These are phyloP conservation scores for Chalciporus piperatoides DNA, from an alignment of 1,284 basidiomycete species.

Conservation along the genomic window DNA sequence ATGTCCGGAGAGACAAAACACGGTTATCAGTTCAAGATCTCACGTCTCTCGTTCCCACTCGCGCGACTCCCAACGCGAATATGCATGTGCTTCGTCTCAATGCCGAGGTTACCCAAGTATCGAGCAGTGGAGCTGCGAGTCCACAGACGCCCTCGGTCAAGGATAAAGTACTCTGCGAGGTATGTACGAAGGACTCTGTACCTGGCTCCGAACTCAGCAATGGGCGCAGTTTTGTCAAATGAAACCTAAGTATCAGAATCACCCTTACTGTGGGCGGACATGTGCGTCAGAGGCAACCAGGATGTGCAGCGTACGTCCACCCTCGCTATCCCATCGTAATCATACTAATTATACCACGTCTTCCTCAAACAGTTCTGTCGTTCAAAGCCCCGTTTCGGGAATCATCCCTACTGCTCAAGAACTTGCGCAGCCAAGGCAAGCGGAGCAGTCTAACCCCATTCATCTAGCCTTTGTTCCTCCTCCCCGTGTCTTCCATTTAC, in stretches of 20 bases:
- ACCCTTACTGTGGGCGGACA: conserved; percentile 58
- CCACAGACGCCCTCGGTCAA: conserved; percentile 7
- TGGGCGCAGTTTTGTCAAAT: conserved; percentile 48
- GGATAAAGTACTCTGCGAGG: conserved; percentile 32
- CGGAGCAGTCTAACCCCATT: conserved; percentile 15
- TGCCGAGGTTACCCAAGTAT: neutral
- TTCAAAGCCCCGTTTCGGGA: conserved; percentile 32
- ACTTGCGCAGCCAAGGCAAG: conserved; percentile 30
- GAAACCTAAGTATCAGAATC: conserved; percentile 50
- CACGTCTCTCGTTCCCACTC: conserved; percentile 21
- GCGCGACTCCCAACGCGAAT: neutral
- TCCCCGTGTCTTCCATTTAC: neutral
- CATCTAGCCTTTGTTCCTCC: neutral
- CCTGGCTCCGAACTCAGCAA: neutral
- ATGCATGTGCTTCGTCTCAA: conserved; percentile 5
- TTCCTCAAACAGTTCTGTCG: conserved; percentile 26
- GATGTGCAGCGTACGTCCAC: conserved; percentile 26
- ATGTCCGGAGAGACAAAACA: conserved; percentile 26
- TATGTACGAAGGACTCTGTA: conserved; percentile 12
- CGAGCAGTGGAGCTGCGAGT: conserved; percentile 1
- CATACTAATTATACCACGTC: conserved; percentile 8
- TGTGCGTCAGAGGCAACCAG: conserved; percentile 48
- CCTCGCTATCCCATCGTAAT: neutral
- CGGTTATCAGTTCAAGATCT: conserved; percentile 34
- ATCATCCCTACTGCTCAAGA: conserved; percentile 34